These are phyloP conservation scores for Botrytis tulipae DNA, from an alignment of 2,329 filamentous ascomycete genomes.

Conservation along the genomic window DNA sequence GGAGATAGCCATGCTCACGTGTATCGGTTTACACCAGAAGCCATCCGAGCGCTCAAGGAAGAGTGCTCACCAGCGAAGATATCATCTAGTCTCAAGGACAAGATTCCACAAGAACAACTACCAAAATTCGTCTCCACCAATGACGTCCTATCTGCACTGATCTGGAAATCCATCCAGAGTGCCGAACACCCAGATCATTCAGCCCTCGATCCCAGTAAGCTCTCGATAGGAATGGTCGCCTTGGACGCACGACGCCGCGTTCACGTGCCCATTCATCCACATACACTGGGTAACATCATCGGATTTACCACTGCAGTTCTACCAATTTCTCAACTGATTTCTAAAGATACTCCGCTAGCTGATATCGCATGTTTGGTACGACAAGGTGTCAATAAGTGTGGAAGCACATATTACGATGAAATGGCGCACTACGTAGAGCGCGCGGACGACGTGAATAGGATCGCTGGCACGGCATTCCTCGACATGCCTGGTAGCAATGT, in stretches of 20 bases:
- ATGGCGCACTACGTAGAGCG: slow-evolving; percentile 1
- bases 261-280: slow-evolving; percentile 3
- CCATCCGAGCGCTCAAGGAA: slow-evolving; percentile 8
- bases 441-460: slow-evolving; percentile 1
- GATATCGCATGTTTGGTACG: slow-evolving; percentile 3
- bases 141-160: slow-evolving; percentile 9
- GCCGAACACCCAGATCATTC: slow-evolving; percentile 8
- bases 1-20: slow-evolving; percentile 16
- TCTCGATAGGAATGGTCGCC: neutral
- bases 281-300: slow-evolving; percentile 2
- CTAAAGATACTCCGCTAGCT: slow-evolving; percentile 6
- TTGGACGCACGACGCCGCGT: slow-evolving; percentile 9
- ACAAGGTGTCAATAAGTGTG: slow-evolving; percentile 3
- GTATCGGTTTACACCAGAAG: slow-evolving; percentile 4
- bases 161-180: slow-evolving; percentile 9
- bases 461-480: slow-evolving; percentile 10
- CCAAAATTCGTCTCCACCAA: slow-evolving; percentile 13
- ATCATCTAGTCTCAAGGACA: slow-evolving; percentile 9
- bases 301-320: slow-evolving; percentile 3
- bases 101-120: slow-evolving; percentile 9
- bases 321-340: neutral
- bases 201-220: slow-evolving; percentile 1
- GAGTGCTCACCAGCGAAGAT: slow-evolving; percentile 12
- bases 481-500: slow-evolving; percentile 14
- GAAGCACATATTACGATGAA: neutral